Base-by-base conservation (phyloP, 2,329 filamentous ascomycete species). In the Cordyceps militaris region DNA sequence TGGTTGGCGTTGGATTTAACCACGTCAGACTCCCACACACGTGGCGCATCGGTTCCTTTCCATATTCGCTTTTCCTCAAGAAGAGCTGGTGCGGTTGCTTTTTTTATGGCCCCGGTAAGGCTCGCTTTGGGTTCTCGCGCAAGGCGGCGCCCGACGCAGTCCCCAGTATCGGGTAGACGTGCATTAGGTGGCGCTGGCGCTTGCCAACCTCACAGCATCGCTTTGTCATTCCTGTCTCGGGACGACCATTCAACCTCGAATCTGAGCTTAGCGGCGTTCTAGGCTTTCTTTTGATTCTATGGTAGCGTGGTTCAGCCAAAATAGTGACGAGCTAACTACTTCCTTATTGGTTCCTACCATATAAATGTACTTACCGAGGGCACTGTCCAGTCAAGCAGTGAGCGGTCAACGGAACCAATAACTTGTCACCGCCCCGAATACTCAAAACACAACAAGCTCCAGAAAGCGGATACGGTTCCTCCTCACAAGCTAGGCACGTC, bases 1-100 rank as follows among this genome's bases (percentile, higher is more conserved):
- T 56, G 53, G 44, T 32, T 56, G 53, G 53, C 32, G 32, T 56
- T 32, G 40, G 43, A 56, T 56, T 40, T 24, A 56, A 56, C 50
- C 53, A 56, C 53, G 53, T 56, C 53, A 56, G 53, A 49, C 53
- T 56, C 24, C 32, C 53, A 56, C 52, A 46, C 32, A n/a, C 32
- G 19, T 40, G 9, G 9, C 49, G 4, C 26, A 13, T 40, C 3
- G 14, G n/a, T 42, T 40, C 16, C 23, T 7, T 24, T 14, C 10
- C 21, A 24, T n/a, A 14, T 10, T n/a, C 30, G 9, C n/a, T 32
- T 23, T 21, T 5, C 7, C 11, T 46, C 21, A 4, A 26, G 21
- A 47, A 24, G 24, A 38, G 14, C 46, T 49, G 30, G 42, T 44
- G 30, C 46, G 6, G 24, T 48, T 56, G 42, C 40, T 30, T 48